These are phyloP conservation scores for Plectosphaerella sp. DNA, from an alignment of 2,329 filamentous ascomycete species.

Conservation along the genomic window DNA sequence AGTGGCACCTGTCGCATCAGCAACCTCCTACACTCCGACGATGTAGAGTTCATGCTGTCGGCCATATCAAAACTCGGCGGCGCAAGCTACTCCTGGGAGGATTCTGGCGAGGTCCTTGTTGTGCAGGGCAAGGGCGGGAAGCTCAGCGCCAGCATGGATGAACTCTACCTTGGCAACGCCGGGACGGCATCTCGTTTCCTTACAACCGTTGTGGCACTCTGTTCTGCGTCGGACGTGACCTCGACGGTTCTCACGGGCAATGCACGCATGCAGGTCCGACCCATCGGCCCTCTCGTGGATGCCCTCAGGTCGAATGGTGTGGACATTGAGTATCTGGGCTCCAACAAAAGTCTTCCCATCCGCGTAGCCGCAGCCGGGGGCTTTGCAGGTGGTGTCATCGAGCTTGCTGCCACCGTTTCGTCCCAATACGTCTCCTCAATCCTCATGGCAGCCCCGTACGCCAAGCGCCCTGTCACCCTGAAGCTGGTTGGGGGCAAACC, in stretches of 20 bases:
- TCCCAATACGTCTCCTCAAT: slow-evolving; percentile 99
- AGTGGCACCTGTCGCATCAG: slow-evolving; percentile 81
- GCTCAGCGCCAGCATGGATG: slow-evolving; percentile 68
- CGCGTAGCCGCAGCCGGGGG: slow-evolving; percentile 78
- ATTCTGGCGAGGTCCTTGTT: slow-evolving; percentile 85
- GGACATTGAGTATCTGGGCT: slow-evolving; percentile 80
- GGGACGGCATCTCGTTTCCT: slow-evolving; percentile 94
- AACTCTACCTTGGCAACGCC: slow-evolving; percentile 92
- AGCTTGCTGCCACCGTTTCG: slow-evolving; percentile 90
- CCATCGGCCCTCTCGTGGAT: slow-evolving; percentile 89
- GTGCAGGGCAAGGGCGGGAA: slow-evolving; percentile 88
- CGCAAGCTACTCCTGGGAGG: slow-evolving; percentile 88
- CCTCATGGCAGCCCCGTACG: slow-evolving; percentile 94
- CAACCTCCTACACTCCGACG: slow-evolving; percentile 92
- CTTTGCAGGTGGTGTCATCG: slow-evolving; percentile 80
- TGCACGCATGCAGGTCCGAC: slow-evolving; percentile 90
- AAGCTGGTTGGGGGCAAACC: slow-evolving; percentile 93
- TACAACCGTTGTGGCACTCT: slow-evolving; percentile 85
- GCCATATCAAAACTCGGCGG: slow-evolving; percentile 82
- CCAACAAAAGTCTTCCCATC: slow-evolving; percentile 77
- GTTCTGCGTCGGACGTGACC: slow-evolving; percentile 57
- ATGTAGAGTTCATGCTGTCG: slow-evolving; percentile 95
- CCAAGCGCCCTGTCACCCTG: slow-evolving; percentile 87
- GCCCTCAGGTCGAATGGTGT: slow-evolving; percentile 84
- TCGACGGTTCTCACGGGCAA: slow-evolving; percentile 88